Evolutionary conservation across 192 early-diverging fungal genomes (phyloP).

Genomic region (Podila minutissima): DNA sequence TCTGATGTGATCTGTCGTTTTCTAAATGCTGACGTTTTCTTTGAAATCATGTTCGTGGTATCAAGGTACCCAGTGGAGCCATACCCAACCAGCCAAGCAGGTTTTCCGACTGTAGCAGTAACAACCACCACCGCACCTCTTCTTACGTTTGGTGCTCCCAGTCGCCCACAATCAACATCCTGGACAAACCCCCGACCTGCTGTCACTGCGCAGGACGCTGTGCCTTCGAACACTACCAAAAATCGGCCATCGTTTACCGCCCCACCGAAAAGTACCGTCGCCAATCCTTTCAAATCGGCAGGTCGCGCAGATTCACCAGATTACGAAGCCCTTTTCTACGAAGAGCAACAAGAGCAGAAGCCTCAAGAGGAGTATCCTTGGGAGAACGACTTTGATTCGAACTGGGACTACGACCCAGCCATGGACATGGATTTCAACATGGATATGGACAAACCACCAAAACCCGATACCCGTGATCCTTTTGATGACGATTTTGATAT

Average conservation of each 20-base stretch:
- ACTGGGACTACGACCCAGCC: slow-evolving; percentile 23
- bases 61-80: no score
- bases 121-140: background rate
- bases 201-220: slow-evolving; percentile 22
- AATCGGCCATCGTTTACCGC: background rate
- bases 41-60: no score
- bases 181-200: slow-evolving; percentile 30
- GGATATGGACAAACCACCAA: background rate
- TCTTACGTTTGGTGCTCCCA: background rate
- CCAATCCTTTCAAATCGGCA: slow-evolving; percentile 4
- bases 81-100: background rate
- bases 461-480: background rate
- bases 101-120: background rate
- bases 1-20: no score
- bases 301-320: background rate
- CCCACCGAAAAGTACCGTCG: background rate
- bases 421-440: slow-evolving; percentile 15
- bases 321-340: background rate
- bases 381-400: slow-evolving; percentile 8
- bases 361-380: slow-evolving; percentile 3
- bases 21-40: background rate
- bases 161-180: background rate
- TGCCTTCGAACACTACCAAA: slow-evolving; percentile 14
- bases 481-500: slow-evolving; percentile 14
- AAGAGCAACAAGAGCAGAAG: slow-evolving; percentile 3